Evolutionary conservation across 2,329 filamentous ascomycete genomes (phyloP).

Genomic region (Chalara sp.): DNA sequence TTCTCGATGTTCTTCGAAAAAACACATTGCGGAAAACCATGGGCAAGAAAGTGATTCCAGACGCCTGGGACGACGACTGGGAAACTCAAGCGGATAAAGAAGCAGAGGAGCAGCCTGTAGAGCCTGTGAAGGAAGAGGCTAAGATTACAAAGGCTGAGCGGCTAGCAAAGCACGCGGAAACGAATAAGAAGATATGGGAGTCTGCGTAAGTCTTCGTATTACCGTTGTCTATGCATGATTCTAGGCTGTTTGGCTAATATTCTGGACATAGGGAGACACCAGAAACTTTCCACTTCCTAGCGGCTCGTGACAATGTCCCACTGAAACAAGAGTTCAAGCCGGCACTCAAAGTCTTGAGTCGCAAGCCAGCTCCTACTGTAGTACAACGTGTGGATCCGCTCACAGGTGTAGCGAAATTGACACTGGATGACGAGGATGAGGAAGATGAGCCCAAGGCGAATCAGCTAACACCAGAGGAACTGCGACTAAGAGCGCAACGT

Average conservation of each 20-base stretch:
- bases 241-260: no score
- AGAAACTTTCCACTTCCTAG: conserved; percentile 68
- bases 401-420: conserved; percentile 40
- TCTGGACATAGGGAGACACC: conserved; percentile 48
- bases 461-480: conserved; percentile 66
- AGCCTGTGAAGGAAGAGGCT: conserved; percentile 18
- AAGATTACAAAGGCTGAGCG: conserved; percentile 66
- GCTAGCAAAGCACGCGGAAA: conserved; percentile 71
- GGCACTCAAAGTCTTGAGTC: conserved; percentile 41
- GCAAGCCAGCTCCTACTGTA: conserved; percentile 52
- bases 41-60: conserved; percentile 45
- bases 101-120: conserved; percentile 10
- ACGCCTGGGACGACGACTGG: conserved; percentile 91
- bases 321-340: conserved; percentile 70
- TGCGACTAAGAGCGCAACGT: conserved; percentile 67
- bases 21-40: conserved; percentile 9
- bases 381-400: conserved; percentile 52
- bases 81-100: conserved; percentile 63
- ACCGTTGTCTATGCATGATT: background rate
- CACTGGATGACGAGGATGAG: conserved; percentile 52
- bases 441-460: conserved; percentile 56
- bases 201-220: conserved; percentile 57
- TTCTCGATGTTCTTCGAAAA: no score
- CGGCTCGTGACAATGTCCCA: conserved; percentile 56
- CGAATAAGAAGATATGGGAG: conserved; percentile 82